phyloP scores from a whole-genome alignment of 805 yeast species.

The Wickerhamia fluorescens region DNA sequence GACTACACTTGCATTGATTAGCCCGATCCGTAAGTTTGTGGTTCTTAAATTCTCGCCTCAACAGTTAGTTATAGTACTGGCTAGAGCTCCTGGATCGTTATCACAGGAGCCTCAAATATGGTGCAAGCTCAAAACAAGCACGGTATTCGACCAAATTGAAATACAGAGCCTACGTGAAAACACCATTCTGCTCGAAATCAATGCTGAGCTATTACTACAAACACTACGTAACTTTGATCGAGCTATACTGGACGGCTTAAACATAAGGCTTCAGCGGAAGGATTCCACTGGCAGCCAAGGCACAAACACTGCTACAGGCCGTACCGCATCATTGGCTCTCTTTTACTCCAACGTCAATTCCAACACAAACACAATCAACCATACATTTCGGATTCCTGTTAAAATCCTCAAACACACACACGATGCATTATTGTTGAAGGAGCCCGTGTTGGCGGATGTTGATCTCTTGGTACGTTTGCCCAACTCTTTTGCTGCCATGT shows the following conservation, averaged over 20 bases:
- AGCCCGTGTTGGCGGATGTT: constrained; percentile 54
- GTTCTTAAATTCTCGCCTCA: constrained; percentile 49
- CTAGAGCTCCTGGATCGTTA: constrained; percentile 25
- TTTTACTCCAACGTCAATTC: constrained; percentile 43
- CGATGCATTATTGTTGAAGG: constrained; percentile 43
- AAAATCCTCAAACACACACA: constrained; percentile 49
- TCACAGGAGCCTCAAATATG: constrained; percentile 60
- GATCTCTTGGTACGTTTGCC: constrained; percentile 50
- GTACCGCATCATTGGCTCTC: constrained; percentile 48
- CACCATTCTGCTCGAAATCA: constrained; percentile 53
- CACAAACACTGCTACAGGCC: constrained; percentile 18
- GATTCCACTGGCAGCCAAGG: constrained; percentile 21
- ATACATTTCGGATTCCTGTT: constrained; percentile 67
- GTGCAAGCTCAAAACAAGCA: constrained; percentile 45
- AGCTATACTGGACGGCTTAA: constrained; percentile 44
- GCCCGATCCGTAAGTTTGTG: constrained; percentile 47
- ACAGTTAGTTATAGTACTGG: constrained; percentile 44
- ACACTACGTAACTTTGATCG: constrained; percentile 51
- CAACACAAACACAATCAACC: constrained; percentile 44
- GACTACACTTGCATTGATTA: constrained; percentile 43
- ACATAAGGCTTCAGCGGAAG: constrained; percentile 45
- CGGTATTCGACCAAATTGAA: constrained; percentile 44
- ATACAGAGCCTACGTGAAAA: constrained; percentile 47
- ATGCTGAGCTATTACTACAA: constrained; percentile 52
- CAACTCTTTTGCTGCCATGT: constrained; percentile 42